These are phyloP conservation scores for Kandelia obovata DNA, from an alignment of 345 rosid genomes.

Conservation along the genomic window DNA sequence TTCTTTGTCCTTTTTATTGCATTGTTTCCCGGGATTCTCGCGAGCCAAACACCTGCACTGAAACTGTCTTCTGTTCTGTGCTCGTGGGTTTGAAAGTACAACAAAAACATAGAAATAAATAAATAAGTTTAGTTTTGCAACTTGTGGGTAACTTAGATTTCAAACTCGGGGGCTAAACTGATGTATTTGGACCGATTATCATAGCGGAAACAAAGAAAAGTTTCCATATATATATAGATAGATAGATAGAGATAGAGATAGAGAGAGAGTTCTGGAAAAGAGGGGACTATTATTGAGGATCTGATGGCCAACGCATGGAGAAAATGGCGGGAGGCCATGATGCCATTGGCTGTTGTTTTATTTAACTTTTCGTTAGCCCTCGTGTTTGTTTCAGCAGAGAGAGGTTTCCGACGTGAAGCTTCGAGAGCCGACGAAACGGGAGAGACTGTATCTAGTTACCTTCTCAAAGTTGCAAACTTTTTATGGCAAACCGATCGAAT, in stretches of 20 bases:
- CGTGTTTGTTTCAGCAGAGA: slow-evolving; percentile 51
- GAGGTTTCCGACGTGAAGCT: slow-evolving; percentile 35
- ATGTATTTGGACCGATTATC: neutral
- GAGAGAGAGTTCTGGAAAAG: no score
- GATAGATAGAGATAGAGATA: no score
- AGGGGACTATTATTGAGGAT: neutral
- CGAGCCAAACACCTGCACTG: neutral
- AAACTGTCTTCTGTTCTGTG: neutral
- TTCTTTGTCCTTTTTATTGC: neutral
- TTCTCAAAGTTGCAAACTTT: slow-evolving; percentile 28
- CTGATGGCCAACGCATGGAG: slow-evolving; percentile 44
- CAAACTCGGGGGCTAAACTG: neutral
- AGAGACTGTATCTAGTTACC: slow-evolving; percentile 27
- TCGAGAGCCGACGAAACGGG: slow-evolving; percentile 10
- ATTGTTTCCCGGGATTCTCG: neutral
- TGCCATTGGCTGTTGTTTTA: slow-evolving; percentile 29
- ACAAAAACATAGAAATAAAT: neutral
- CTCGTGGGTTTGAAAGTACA: no score
- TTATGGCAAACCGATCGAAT: slow-evolving; percentile 45
- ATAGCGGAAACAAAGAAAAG: no score
- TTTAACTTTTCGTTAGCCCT: slow-evolving; percentile 41
- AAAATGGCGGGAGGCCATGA: slow-evolving; percentile 35
- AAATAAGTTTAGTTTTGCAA: neutral
- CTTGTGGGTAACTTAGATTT: neutral
- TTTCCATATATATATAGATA: no score